phyloP scores from a whole-genome alignment of 1,284 basidiomycete species.

The Coniophora puteana region DNA sequence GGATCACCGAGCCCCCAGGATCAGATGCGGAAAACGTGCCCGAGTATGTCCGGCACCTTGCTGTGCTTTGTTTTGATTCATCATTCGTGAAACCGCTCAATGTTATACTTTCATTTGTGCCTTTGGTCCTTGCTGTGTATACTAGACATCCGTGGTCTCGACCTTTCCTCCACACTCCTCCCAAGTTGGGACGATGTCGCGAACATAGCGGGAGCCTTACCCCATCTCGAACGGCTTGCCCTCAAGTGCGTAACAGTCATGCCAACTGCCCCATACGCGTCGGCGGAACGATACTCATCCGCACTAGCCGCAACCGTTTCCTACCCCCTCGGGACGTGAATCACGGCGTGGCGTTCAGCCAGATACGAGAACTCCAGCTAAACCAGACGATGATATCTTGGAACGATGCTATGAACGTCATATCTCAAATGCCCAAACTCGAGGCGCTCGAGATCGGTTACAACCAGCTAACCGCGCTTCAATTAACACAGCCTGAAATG shows the following conservation, averaged over 20 bases:
- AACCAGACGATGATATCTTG: slow-evolving; percentile 72
- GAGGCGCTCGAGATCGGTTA: slow-evolving; percentile 72
- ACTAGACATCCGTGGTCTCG: slow-evolving; percentile 73
- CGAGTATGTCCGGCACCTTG: slow-evolving; percentile 51
- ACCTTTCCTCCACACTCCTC: slow-evolving; percentile 81
- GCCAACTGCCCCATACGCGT: slow-evolving; percentile 4
- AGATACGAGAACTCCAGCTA: slow-evolving; percentile 68
- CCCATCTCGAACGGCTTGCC: slow-evolving; percentile 60
- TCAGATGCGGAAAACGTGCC: slow-evolving; percentile 56
- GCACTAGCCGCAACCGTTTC: slow-evolving; percentile 63
- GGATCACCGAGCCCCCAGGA: slow-evolving; percentile 53
- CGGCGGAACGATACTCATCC: slow-evolving; percentile 15
- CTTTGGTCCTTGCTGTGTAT: slow-evolving; percentile 14
- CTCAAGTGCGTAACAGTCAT: slow-evolving; percentile 62
- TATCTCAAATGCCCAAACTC: slow-evolving; percentile 57
- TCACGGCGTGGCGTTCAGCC: slow-evolving; percentile 45
- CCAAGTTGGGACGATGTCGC: slow-evolving; percentile 70
- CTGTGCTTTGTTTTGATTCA: neutral
- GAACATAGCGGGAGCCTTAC: slow-evolving; percentile 61
- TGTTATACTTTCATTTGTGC: slow-evolving; percentile 2
- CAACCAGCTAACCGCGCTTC: slow-evolving; percentile 55
- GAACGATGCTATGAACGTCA: slow-evolving; percentile 58
- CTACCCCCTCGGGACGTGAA: slow-evolving; percentile 26
- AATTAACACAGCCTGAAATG: slow-evolving; percentile 26
- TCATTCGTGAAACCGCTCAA: slow-evolving; percentile 1